Conservation (phyloP, 179 eudicot species). For the Heliamphora pulchella region DNA sequence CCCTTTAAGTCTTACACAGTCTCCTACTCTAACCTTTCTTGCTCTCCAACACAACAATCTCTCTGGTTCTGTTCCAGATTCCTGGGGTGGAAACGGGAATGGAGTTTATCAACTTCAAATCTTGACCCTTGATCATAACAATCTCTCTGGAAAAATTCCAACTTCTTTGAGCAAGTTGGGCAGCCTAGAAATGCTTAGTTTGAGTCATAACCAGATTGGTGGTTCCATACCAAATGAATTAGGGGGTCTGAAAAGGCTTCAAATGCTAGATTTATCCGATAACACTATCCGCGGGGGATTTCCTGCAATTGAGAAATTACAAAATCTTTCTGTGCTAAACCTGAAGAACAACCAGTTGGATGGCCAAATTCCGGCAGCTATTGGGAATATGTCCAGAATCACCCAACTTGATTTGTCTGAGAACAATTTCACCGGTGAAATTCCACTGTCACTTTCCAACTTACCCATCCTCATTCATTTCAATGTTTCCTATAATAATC, state of each 20-base stretch:
- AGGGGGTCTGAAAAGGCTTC: constrained; percentile 38
- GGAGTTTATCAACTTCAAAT: constrained; percentile 29
- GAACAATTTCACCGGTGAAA: constrained; percentile 55
- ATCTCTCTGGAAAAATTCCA: constrained; percentile 52
- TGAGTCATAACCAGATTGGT: constrained; percentile 50
- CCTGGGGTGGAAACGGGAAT: constrained; percentile 36
- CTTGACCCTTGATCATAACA: constrained; percentile 53
- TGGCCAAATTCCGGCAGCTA: constrained; percentile 48
- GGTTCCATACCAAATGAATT: constrained; percentile 44
- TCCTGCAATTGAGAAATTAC: constrained; percentile 35
- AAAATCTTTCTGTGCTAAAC: constrained; percentile 45
- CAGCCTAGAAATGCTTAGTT: constrained; percentile 38
- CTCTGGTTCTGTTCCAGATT: constrained; percentile 56
- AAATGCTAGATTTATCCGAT: constrained; percentile 41
- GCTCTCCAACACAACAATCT: constrained; percentile 65
- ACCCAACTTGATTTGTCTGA: constrained; percentile 54
- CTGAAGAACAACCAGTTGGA: constrained; percentile 45
- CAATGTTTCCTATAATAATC: constrained; percentile 73
- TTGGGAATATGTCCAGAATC: constrained; percentile 42
- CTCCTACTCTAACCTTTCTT: constrained; percentile 43
- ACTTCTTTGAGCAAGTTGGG: constrained; percentile 42
- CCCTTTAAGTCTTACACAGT: constrained; percentile 46
- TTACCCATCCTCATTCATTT: constrained; percentile 44
- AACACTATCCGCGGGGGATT: constrained; percentile 39
- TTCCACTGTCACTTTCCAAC: constrained; percentile 47